A percentile compares a stretch with the other conserved stretches of the same genome.
Evolutionary conservation across 352 stramenopile genomes (phyloP).

Genomic region (Phytophthora idaei): DNA sequence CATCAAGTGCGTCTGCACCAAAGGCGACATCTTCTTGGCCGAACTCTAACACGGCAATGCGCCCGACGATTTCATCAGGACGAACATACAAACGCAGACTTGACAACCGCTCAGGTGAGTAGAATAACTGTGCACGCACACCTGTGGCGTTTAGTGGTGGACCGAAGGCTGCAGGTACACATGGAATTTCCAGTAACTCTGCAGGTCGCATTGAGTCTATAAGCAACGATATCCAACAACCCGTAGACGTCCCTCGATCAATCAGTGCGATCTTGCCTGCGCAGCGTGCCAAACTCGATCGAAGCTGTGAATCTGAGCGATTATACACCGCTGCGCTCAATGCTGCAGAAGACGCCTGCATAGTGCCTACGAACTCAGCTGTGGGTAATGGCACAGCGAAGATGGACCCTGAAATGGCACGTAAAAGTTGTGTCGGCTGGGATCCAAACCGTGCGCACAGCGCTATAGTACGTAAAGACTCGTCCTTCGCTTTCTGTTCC

Average conservation of each 20-base stretch:
- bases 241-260: conserved; percentile 60
- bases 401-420: conserved; percentile 45
- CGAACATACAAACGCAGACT: conserved; percentile 70
- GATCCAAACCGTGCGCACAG: conserved; percentile 62
- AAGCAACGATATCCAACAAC: conserved; percentile 58
- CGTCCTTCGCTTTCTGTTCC: conserved; percentile 21
- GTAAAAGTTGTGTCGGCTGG: conserved; percentile 48
- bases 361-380: conserved; percentile 14
- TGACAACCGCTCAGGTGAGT: conserved; percentile 67
- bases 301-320: conserved; percentile 53
- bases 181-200: conserved; percentile 60
- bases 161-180: conserved; percentile 62
- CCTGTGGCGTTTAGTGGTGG: conserved; percentile 41
- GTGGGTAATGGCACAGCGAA: conserved; percentile 21
- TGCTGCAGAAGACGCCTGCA: conserved; percentile 17
- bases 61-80: conserved; percentile 64
- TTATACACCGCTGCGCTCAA: conserved; percentile 50
- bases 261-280: conserved; percentile 61
- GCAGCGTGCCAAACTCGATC: conserved; percentile 44
- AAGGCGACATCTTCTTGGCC: conserved; percentile 63
- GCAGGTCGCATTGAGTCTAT: conserved; percentile 27
- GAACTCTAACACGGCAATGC: conserved; percentile 76
- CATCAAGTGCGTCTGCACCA: conserved; percentile 56
- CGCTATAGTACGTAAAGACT: conserved; percentile 40
- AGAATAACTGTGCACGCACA: conserved; percentile 57